These are phyloP conservation scores for Aegilops speltoides DNA, from an alignment of 176 grass and related monocot genomes.

Conservation along the genomic window DNA sequence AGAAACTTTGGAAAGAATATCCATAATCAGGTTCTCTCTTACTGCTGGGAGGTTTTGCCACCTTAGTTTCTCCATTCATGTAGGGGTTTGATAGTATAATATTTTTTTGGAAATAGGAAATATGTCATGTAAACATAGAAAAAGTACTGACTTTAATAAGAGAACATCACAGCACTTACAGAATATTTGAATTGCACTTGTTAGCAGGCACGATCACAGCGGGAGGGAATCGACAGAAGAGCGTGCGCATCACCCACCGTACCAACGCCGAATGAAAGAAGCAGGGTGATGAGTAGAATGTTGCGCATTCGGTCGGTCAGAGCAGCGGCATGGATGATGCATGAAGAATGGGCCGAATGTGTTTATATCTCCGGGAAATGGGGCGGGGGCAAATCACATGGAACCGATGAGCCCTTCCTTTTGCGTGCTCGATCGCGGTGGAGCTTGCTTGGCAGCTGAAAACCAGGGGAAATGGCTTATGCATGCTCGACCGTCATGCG, in stretches of 20 bases:
- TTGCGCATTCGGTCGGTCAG: background rate
- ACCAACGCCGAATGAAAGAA: background rate
- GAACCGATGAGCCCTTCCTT: conserved; percentile 32
- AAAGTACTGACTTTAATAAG: background rate
- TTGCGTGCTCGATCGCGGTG: background rate
- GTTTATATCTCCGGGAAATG: background rate
- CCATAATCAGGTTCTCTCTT: background rate
- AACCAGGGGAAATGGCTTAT: conserved; percentile 51
- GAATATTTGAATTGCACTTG: background rate
- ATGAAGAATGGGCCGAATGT: too few species aligned
- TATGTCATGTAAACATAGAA: background rate
- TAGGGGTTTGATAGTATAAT: background rate
- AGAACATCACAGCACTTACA: conserved; percentile 1
- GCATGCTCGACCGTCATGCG: conserved; percentile 35
- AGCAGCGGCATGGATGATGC: background rate
- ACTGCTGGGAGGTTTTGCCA: background rate
- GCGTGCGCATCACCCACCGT: background rate
- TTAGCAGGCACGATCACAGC: background rate
- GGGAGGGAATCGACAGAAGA: background rate
- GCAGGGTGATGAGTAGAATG: background rate
- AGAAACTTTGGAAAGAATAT: background rate
- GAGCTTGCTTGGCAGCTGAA: conserved; percentile 38
- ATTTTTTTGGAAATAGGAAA: background rate
- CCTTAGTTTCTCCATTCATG: background rate
- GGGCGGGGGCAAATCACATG: conserved; percentile 19